Evolutionary conservation across 1,139 yeast species (phyloP), one percentile per base, ranked within the genome.

Genomic region (Geotrichum citri-aurantii): DNA sequence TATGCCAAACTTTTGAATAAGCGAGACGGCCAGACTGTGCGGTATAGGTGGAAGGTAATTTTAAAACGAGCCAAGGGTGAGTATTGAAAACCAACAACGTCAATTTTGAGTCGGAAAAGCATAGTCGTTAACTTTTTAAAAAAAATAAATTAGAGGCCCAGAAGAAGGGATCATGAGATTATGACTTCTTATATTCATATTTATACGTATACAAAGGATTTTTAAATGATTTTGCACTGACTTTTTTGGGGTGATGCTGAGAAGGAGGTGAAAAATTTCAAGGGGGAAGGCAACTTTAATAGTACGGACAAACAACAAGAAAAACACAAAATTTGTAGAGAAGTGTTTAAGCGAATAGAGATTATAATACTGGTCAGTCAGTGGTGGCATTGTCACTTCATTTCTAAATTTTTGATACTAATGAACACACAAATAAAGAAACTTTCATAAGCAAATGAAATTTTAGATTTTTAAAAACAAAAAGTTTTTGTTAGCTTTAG

Each of bases 21-120:
- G 55, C 63, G 74, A 23, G 74, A 71, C 57, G 69, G 70, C 11
- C 74, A 71, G 54, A 69, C 74, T 24, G 74, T 71, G 27, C 64
- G 74, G 52, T 71, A 71, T 59, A 61, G 74, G 42, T 71, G 74
- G 74, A 71, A 71, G 61, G 73, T 70, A 33, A 63, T 71, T 26
- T 65, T 71, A 7, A 64, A 71, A 37, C 63, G 74, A 23, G 72
- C 73, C 12, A 67, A 65, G 49, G 73, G 73, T 56, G 26, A 42
- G 58, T 29, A 6, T 24, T 37, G 8, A 8, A 53, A 17, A 37
- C 17, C 2, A 37, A 37, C 8, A 37, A 19, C 10, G 23, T 37
- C 19, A n/a, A 17, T 2, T 37, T 8, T 37, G 7, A 14, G 4
- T n/a, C 14, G 3, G 7, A 37, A 5, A n/a, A 37, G 2, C 19